phyloP scores from a whole-genome alignment of 1,284 basidiomycete species.

The Tylopilus microsporus region DNA sequence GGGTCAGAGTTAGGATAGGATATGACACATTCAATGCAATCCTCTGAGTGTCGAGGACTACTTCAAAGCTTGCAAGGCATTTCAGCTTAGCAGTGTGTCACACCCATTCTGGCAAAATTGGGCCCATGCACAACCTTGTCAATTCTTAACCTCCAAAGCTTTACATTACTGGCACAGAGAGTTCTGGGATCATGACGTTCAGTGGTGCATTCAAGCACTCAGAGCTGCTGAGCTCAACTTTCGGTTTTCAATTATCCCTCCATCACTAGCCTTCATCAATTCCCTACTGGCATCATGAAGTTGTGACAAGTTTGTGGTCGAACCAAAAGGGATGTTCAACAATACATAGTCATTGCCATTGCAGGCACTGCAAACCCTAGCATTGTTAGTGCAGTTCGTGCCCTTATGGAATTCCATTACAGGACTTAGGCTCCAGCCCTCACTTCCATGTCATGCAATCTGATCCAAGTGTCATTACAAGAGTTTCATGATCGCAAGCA shows the following conservation, averaged over 20 bases:
- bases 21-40: not conserved
- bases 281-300: not conserved
- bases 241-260: conserved; percentile 2
- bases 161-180: conserved; percentile 1
- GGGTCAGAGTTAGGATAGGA: too few species aligned
- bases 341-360: conserved; percentile 28
- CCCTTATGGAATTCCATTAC: conserved; percentile 31
- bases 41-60: not conserved
- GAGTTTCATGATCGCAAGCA: conserved; percentile 1
- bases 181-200: conserved; percentile 9
- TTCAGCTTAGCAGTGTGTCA: not conserved
- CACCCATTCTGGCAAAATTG: conserved; percentile 7
- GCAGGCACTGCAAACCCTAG: conserved; percentile 20
- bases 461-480: not conserved
- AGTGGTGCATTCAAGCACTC: conserved; percentile 2
- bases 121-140: not conserved
- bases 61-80: conserved; percentile 1
- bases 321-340: conserved; percentile 4
- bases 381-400: conserved; percentile 25
- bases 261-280: conserved; percentile 3
- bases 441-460: too few species aligned
- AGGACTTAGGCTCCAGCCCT: not conserved
- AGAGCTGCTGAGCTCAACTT: conserved; percentile 2
- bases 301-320: conserved; percentile 9
- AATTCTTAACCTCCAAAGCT: conserved; percentile 3